phyloP scores from a whole-genome alignment of 179 eudicot genomes.

The Beta corolliflora region DNA sequence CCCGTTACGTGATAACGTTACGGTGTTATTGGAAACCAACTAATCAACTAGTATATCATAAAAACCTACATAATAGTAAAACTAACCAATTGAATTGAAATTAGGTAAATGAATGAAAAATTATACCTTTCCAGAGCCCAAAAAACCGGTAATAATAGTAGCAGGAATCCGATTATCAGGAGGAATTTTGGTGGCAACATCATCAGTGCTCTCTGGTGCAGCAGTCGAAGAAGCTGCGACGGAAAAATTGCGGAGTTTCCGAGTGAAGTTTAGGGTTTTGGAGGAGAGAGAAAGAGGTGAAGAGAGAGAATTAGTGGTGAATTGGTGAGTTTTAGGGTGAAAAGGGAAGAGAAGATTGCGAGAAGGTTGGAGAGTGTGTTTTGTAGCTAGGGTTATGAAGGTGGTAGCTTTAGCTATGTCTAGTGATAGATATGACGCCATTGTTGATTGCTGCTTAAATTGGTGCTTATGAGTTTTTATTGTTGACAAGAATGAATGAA shows the following conservation, averaged over 20 bases:
- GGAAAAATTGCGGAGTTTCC: slow-evolving; percentile 31
- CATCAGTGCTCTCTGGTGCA: slow-evolving; percentile 40
- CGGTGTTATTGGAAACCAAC: too few relatives aligned
- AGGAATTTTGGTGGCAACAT: slow-evolving; percentile 53
- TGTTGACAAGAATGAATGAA: not conserved
- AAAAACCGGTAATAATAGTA: slow-evolving; percentile 86
- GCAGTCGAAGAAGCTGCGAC: slow-evolving; percentile 41
- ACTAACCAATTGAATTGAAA: not conserved
- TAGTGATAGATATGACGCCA: slow-evolving; percentile 41
- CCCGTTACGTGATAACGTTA: too few relatives aligned
- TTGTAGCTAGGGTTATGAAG: not conserved
- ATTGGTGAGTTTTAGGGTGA: slow-evolving; percentile 11
- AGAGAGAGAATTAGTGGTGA: slow-evolving; percentile 5
- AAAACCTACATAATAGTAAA: not conserved
- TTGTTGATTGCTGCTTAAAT: slow-evolving; percentile 6
- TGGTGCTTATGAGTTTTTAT: not conserved
- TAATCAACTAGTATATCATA: not conserved
- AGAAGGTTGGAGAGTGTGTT: not conserved
- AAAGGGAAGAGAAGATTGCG: slow-evolving; percentile 18
- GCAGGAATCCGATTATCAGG: slow-evolving; percentile 93
- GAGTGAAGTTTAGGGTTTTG: not conserved
- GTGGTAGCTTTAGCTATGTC: slow-evolving; percentile 26
- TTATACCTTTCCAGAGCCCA: slow-evolving; percentile 95
- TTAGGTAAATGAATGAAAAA: not conserved
- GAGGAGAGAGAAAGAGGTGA: slow-evolving; percentile 9